These are phyloP conservation scores for Trichosporon faecale DNA, from an alignment of 1,284 basidiomycete genomes.

Conservation along the genomic window DNA sequence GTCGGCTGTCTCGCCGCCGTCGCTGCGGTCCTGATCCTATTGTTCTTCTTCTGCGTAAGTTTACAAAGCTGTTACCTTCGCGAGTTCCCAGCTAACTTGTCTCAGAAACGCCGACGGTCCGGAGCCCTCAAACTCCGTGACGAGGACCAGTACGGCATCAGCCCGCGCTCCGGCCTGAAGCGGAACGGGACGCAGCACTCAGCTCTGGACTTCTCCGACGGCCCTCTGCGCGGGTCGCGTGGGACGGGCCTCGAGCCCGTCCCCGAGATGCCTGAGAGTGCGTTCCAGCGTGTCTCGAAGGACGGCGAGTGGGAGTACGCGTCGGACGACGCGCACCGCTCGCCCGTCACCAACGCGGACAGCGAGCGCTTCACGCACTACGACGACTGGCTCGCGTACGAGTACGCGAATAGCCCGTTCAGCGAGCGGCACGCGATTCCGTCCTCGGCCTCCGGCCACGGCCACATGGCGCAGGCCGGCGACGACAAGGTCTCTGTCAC, in stretches of 20 bases:
- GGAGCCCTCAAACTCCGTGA: neutral
- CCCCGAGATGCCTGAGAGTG: neutral
- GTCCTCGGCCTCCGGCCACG: neutral
- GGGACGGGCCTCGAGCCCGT: neutral
- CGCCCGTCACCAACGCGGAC: neutral
- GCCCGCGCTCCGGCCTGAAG: constrained; percentile 12
- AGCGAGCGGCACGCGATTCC: neutral
- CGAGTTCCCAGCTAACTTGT: neutral
- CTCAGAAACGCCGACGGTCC: neutral
- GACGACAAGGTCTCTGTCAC: neutral
- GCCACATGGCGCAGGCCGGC: neutral
- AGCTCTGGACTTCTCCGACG: constrained; percentile 23
- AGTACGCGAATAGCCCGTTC: neutral
- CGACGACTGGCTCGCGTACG: constrained; percentile 21
- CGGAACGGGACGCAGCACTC: constrained; percentile 22
- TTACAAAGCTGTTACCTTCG: neutral
- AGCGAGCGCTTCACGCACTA: constrained; percentile 13
- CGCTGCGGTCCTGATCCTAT: neutral
- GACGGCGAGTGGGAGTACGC: constrained; percentile 4
- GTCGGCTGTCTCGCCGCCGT: neutral
- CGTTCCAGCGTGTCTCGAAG: neutral
- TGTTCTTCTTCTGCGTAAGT: constrained; percentile 5
- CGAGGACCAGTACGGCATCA: constrained; percentile 14
- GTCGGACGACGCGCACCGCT: constrained; percentile 15
- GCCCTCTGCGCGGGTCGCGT: constrained; percentile 9